Base-by-base conservation (phyloP, 2,329 filamentous ascomycete species). In the Beauveria rudraprayagi region DNA sequence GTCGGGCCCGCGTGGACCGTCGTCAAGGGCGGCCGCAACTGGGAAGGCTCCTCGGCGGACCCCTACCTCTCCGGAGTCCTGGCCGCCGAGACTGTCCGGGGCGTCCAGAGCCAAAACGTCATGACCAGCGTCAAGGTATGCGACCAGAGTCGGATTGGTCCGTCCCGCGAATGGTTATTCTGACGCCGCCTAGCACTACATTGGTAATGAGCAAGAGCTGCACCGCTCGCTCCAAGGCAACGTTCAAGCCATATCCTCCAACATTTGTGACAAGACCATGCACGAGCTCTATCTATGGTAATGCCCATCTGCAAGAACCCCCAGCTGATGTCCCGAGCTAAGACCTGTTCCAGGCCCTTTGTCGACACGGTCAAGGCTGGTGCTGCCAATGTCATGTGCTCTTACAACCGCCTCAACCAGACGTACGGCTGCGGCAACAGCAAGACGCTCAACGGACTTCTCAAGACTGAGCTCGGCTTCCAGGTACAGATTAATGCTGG, bases 201-300 rank as follows among this genome's bases (percentile, higher is more conserved):
- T 92, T n/a, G 82, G 77, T 56, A 92, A 79, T 64, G 91, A 95
- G 72, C 91, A 96, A 70, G 91, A 96, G 71, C 86, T 77, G 9
- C 75, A 79, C 80, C 90, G 80, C 75, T 87, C 74, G 82, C 88
- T 83, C 74, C 82, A 80, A 48, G 70, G 67, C n/a, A 79, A 86
- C 51, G 78, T 81, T 5, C 82, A 86, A 64, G 66, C 79, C 1
- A 68, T 82, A n/a, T 82, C 78, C 7, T 76, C 79, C 7, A 87
- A 87, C 56, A 78, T 87, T 22, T 83, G 86, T 57, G 84, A 87
- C 66, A 76, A 78, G 60, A 83, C 83, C 0, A 78, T 87, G 71
- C 80, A 86, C 53, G 81, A 84, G 70, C 71, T 89, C 0, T 90
- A 89, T 65, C 74, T 87, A 1, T 90, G 87, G 86, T 78, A 37